Evolutionary conservation across 2,329 filamentous ascomycete genomes (phyloP), one percentile per base, ranked within the genome.

Genomic region (Ilyonectria destructans): DNA sequence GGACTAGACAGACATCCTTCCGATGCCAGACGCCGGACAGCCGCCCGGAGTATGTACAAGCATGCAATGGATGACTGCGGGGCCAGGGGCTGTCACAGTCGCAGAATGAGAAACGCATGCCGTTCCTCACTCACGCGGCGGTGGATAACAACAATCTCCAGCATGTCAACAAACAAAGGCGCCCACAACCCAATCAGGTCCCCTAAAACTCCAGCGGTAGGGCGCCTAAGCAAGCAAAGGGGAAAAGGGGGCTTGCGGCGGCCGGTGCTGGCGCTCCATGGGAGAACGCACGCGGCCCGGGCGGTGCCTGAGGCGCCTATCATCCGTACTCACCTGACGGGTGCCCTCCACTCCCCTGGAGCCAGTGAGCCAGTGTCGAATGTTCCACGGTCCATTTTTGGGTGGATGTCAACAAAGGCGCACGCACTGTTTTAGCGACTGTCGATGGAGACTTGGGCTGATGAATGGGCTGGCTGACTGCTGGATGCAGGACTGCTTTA

Each of bases 131-230:
- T 61, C 63, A 58, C 60, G 63, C 64, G 49, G 67, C 64, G 51
- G 74, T 76, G 74, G 74, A 67, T 74, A 76, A 76, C 62, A 76
- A 74, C 67, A 76, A 76, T 74, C 57, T 73, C 66, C 68, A 75
- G 65, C 58, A 76, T 71, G 73, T 76, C 74, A 76, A 76, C 65
- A 76, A 76, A 76, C 68, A 71, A 69, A 65, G 35, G 23, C 57
- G 46, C 43, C 55, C 51, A 59, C 65, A 72, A 65, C 65, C 74
- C 74, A 75, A 75, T 75, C 69, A 75, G 59, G 29, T 26, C 35
- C 66, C 51, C 62, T 48, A 54, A 57, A 56, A 49, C 64, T 71
- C 52, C 65, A 62, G 62, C 68, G 63, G 69, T 62, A 65, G 49
- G 62, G 73, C 73, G 71, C 64, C 70, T 73, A 71, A 71, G 72